Conservation (phyloP, 441 rosid species). For the Populus hybrid region DNA sequence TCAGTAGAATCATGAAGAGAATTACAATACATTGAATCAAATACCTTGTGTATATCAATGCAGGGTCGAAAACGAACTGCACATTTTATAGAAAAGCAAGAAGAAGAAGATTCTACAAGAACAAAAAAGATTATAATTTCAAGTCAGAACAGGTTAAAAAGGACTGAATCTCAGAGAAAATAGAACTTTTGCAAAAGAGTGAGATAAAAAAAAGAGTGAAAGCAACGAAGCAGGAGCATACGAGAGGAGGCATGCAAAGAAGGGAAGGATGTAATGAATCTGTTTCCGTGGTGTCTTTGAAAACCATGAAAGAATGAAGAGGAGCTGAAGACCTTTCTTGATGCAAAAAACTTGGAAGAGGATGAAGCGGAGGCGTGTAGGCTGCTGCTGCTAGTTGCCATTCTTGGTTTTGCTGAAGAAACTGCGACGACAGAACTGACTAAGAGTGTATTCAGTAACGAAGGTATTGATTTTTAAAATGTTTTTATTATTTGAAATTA, state of each 20-base stretch:
- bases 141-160: neutral
- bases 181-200: neutral
- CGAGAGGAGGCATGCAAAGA: neutral
- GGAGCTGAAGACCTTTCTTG: neutral
- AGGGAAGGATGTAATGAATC: neutral
- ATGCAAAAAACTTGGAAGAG: neutral
- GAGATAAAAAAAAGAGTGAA: neutral
- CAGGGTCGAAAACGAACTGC: slow-evolving; percentile 87
- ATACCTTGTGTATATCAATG: slow-evolving; percentile 91
- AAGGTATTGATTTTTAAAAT: too few species aligned
- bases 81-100: slow-evolving; percentile 38
- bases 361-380: neutral
- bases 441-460: too few species aligned
- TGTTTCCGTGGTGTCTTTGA: neutral
- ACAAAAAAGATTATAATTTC: neutral
- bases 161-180: neutral
- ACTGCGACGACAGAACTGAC: neutral
- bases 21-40: neutral
- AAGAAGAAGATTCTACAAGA: slow-evolving; percentile 34
- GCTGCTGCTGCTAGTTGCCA: neutral
- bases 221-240: neutral
- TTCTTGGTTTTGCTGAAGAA: neutral
- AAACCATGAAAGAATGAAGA: neutral
- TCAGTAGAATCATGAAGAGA: neutral
- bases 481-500: too few species aligned